phyloP scores from a whole-genome alignment of 805 yeast species.

The Kregervanrija pseudodelftensis region DNA sequence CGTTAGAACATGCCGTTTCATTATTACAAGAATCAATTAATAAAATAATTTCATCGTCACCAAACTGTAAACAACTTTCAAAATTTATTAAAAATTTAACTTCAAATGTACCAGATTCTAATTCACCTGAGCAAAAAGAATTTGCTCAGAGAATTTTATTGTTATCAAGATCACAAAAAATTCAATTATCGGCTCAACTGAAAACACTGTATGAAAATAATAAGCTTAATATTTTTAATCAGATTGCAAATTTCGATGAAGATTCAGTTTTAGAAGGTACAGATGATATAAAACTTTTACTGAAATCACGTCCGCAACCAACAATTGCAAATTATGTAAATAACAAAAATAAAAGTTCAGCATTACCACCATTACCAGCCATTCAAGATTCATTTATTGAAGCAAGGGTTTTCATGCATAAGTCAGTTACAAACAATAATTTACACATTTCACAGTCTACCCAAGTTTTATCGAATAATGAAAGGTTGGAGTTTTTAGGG shows the following conservation, averaged over 20 bases:
- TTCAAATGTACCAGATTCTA: not conserved
- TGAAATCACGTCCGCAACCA: slow-evolving; percentile 6
- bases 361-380: slow-evolving; percentile 57
- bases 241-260: slow-evolving; percentile 39
- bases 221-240: slow-evolving; percentile 45
- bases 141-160: slow-evolving; percentile 39
- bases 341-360: slow-evolving; percentile 6
- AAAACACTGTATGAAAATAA: slow-evolving; percentile 46
- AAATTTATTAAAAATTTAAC: slow-evolving; percentile 19
- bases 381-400: slow-evolving; percentile 53
- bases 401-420: slow-evolving; percentile 74
- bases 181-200: slow-evolving; percentile 54
- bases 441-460: slow-evolving; percentile 51
- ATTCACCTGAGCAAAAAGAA: slow-evolving; percentile 26
- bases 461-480: slow-evolving; percentile 62
- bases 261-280: slow-evolving; percentile 14
- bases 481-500: slow-evolving; percentile 84
- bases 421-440: slow-evolving; percentile 58
- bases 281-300: slow-evolving; percentile 10
- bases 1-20: slow-evolving; percentile 45
- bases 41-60: slow-evolving; percentile 48
- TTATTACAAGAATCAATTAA: slow-evolving; percentile 46
- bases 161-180: slow-evolving; percentile 43
- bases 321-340: slow-evolving; percentile 7
- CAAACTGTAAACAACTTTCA: slow-evolving; percentile 39